Evolutionary conservation across 106 monocot species (phyloP).

Genomic region (Chionographis japonica): DNA sequence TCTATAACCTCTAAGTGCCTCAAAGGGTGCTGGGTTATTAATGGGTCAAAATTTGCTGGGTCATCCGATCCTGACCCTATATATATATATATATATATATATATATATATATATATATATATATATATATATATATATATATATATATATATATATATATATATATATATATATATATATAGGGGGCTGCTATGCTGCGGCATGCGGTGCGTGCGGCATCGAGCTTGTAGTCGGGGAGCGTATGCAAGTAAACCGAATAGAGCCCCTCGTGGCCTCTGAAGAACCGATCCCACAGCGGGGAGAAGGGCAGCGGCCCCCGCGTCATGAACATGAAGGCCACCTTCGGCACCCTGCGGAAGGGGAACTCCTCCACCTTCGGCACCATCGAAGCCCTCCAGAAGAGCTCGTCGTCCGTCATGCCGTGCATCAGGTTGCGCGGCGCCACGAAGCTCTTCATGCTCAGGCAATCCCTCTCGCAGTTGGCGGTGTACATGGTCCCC

Average conservation of each 20-base stretch:
- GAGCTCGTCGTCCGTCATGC: constrained; percentile 74
- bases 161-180: no score
- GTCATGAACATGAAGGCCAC: constrained; percentile 93
- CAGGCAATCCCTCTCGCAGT: constrained; percentile 33
- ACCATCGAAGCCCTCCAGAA: constrained; percentile 88
- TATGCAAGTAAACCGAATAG: constrained; percentile 76
- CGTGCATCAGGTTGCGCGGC: constrained; percentile 46
- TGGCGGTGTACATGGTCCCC: constrained; percentile 22
- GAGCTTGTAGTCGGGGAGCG: constrained; percentile 59
- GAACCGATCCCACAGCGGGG: constrained; percentile 78
- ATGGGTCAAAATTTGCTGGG: no score
- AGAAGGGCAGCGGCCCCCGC: constrained; percentile 63
- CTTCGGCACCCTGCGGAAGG: constrained; percentile 72
- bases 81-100: no score
- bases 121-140: no score
- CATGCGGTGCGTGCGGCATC: no score
- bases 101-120: no score
- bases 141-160: no score
- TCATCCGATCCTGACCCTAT: no score
- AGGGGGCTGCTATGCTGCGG: no score
- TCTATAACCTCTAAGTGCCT: no score
- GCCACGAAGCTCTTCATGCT: constrained; percentile 45
- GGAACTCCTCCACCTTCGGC: constrained; percentile 56
- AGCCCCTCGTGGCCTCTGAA: constrained; percentile 66
- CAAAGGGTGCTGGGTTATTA: no score